Percentiles rank a stretch among this genome's conserved stretches.
Conservation (phyloP, 2,329 filamentous ascomycete genomes). For the Epichloe uncinata region DNA sequence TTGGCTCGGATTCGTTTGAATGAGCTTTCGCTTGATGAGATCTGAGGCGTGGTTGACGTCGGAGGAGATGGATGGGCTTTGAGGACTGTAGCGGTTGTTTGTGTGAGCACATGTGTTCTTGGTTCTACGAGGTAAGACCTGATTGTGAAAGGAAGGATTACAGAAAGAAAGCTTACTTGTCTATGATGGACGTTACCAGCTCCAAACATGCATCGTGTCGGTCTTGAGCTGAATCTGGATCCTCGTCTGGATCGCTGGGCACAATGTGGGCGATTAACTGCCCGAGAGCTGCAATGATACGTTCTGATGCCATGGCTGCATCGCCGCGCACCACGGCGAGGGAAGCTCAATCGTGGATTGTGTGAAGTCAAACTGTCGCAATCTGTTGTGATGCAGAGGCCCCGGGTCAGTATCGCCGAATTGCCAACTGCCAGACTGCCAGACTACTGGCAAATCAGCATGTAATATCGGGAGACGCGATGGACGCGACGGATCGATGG, state of each 20-base stretch:
- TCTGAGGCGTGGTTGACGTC: slow-evolving; percentile 88
- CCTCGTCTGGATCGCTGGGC: slow-evolving; percentile 50
- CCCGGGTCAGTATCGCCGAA: too few relatives aligned
- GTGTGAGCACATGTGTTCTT: background rate
- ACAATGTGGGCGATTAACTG: slow-evolving; percentile 65
- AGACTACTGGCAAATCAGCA: background rate
- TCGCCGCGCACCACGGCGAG: slow-evolving; percentile 20
- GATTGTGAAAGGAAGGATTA: background rate
- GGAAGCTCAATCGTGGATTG: background rate
- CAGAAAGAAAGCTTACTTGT: slow-evolving; percentile 25
- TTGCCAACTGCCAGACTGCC: too few relatives aligned
- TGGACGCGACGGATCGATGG: slow-evolving; percentile 10
- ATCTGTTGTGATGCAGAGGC: too few relatives aligned
- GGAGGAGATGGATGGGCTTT: slow-evolving; percentile 43
- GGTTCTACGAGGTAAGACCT: background rate
- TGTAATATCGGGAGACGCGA: slow-evolving; percentile 14
- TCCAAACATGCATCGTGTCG: slow-evolving; percentile 51
- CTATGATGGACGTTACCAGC: slow-evolving; percentile 36
- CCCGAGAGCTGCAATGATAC: slow-evolving; percentile 67
- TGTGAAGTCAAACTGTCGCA: too few relatives aligned
- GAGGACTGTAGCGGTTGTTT: slow-evolving; percentile 21
- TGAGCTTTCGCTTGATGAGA: slow-evolving; percentile 77
- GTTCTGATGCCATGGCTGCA: slow-evolving; percentile 46
- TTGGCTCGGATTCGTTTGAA: slow-evolving; percentile 64
- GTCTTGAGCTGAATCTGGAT: slow-evolving; percentile 53